Evolutionary conservation across 768 basidiomycete species (phyloP), one percentile per base, ranked within the genome.

Genomic region (Psilocybe subaeruginosa): DNA sequence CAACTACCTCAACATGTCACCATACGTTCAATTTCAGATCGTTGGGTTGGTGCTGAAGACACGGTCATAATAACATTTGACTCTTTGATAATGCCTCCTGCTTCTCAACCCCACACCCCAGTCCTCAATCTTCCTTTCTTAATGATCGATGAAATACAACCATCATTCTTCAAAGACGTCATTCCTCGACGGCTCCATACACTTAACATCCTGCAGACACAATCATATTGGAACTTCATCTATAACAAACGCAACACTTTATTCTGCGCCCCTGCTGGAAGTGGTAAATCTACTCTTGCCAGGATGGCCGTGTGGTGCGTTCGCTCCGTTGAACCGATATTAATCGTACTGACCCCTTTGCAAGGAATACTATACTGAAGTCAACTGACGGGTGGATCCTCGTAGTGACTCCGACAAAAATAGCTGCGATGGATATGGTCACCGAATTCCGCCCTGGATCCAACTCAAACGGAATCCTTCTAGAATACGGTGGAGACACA

Each of bases 11-110:
- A 87, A 2, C 86, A 80, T 3, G 77, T 98, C 19, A 89, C 84
- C 5, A 82, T 97, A 58, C 86, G 92, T 16, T 89, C 86, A 39
- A 84, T 93, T 48, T 98, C 95, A 6, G 96, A 98, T 74, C 83
- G 86, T 61, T 99, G 97, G 97, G 80, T 97, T 65, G 94, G 94
- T 2, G 91, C 95, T 1, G 95, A 97, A 67, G 86, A 92, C 56
- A 87, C 90, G 61, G 67, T 89, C 7, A 63, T 67, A 2, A 78
- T 98, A 43, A 73, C 86, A 3, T 72, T 99, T 43, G 85, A 88
- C 1, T 77, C 80, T 4, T 75, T 98, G 30, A 74, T 86, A 51
- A 96, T 99, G 91, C 97, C 97, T 1, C 55, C 71, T 12, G 68
- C 74, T 14, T 84, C 85, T 19, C 74, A 77, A 54, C 82, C 78